Base-by-base conservation (phyloP, 352 stramenopile species). In the Bremia lactucae region DNA sequence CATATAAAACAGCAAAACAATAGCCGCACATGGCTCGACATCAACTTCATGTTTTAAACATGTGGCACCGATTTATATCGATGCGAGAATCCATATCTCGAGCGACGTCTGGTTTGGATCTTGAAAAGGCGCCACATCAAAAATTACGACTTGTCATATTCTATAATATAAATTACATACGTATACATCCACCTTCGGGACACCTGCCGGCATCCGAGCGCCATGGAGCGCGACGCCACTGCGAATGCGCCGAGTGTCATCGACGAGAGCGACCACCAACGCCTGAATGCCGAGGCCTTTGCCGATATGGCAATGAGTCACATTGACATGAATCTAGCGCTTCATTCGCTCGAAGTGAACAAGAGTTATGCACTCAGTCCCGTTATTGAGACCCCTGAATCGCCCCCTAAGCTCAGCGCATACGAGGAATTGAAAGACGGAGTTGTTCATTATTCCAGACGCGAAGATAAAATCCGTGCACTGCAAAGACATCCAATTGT, bases 1-100 rank as follows among this genome's bases (percentile, higher is more conserved):
- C 90, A 53, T 98, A 98, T n/a, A 72, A 25, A 89, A 96, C 20
- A 98, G 81, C 48, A 98, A 59, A 59, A 98, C 9, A 98, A 65
- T 23, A 98, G 55, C n/a, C 93, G 81, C 55, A 97, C 74, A 56
- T 98, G 94, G 54, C 97, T 98, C n/a, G 65, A 42, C 11, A 61
- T 71, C 75, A 70, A 86, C 21, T 59, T 60, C 1, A 16, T 13
- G n/a, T 48, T 23, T 3, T 21, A 18, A 13, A 39, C 6, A 6
- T 29, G 45, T 0, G 28, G 15, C 13, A 11, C 5, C 5, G 36
- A 25, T 46, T 36, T 5, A 59, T 13, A 8, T 52, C 46, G 23
- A 44, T 16, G 2, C 16, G 42, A 25, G 45, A 47, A n/a, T 56
- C 48, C 20, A 69, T 38, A n/a, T 4, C 59, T 52, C 18, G 67